phyloP scores from a whole-genome alignment of 176 grass and related monocot species.

The Saccharum officinarum region DNA sequence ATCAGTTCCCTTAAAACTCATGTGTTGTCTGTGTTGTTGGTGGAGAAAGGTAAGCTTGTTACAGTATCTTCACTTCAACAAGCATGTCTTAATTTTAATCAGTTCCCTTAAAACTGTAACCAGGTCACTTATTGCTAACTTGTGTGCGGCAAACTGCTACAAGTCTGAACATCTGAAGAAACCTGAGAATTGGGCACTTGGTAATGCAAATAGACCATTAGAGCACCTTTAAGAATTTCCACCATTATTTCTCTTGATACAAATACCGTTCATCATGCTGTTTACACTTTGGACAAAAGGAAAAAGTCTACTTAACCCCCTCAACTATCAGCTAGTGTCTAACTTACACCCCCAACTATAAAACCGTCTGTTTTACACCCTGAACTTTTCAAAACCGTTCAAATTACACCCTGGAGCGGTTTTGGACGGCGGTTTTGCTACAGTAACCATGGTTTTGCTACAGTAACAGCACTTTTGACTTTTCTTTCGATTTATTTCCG shows the following conservation, averaged over 20 bases:
- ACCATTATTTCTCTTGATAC: background rate
- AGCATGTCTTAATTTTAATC: background rate
- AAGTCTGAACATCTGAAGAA: constrained; percentile 76
- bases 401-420: too few relatives aligned
- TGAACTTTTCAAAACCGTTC: too few relatives aligned
- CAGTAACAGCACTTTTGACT: too few relatives aligned
- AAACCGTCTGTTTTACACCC: too few relatives aligned
- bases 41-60: constrained; percentile 58
- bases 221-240: background rate
- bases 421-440: too few relatives aligned
- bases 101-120: constrained; percentile 31
- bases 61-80: background rate
- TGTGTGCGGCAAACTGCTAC: constrained; percentile 80
- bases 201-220: constrained; percentile 37
- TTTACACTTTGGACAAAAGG: background rate
- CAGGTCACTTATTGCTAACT: constrained; percentile 78
- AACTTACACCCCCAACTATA: too few relatives aligned
- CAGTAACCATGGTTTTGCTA: too few relatives aligned
- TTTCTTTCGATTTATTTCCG: too few relatives aligned
- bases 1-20: too few relatives aligned
- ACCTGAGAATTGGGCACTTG: constrained; percentile 74
- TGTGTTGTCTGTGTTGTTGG: constrained; percentile 81
- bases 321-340: too few relatives aligned
- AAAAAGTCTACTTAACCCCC: too few relatives aligned
- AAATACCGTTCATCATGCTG: background rate